Conservation (phyloP, 23 red algal species). For the Chondrus crispus region DNA sequence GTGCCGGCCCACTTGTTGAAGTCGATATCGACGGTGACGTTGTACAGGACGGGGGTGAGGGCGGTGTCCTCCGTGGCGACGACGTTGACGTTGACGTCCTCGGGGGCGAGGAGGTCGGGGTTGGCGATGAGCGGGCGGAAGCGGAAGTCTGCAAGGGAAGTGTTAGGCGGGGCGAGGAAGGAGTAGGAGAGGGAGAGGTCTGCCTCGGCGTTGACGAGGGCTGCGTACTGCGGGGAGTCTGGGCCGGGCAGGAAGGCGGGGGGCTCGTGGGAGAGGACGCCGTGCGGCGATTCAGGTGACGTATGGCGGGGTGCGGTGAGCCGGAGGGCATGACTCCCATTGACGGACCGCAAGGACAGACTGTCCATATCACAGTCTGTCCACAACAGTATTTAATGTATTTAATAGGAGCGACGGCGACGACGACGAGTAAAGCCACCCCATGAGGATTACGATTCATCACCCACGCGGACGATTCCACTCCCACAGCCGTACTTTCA, state of each 20-base stretch:
- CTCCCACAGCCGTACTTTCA: too few relatives aligned
- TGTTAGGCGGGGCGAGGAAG: neutral
- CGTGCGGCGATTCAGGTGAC: neutral
- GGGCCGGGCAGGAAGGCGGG: neutral
- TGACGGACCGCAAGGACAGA: too few relatives aligned
- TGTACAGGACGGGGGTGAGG: slow-evolving; percentile 7
- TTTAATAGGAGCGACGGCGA: too few relatives aligned
- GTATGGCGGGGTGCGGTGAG: neutral
- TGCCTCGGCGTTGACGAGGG: slow-evolving; percentile 21
- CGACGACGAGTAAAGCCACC: too few relatives aligned
- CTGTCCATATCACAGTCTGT: too few relatives aligned
- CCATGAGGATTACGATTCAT: too few relatives aligned
- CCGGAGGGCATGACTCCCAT: too few relatives aligned
- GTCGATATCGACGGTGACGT: slow-evolving; percentile 44
- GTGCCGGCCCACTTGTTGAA: slow-evolving; percentile 44
- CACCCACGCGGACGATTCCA: too few relatives aligned
- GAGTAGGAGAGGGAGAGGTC: slow-evolving; percentile 5
- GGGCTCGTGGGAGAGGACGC: neutral
- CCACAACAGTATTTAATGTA: too few relatives aligned
- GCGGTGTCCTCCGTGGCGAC: slow-evolving; percentile 12
- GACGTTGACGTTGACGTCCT: slow-evolving; percentile 1
- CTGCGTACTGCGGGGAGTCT: neutral
- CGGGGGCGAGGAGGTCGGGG: neutral
- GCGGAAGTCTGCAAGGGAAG: slow-evolving; percentile 2
- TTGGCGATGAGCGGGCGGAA: neutral